Conservation (phyloP, 768 basidiomycete genomes). For the Boletus subparvulus region DNA sequence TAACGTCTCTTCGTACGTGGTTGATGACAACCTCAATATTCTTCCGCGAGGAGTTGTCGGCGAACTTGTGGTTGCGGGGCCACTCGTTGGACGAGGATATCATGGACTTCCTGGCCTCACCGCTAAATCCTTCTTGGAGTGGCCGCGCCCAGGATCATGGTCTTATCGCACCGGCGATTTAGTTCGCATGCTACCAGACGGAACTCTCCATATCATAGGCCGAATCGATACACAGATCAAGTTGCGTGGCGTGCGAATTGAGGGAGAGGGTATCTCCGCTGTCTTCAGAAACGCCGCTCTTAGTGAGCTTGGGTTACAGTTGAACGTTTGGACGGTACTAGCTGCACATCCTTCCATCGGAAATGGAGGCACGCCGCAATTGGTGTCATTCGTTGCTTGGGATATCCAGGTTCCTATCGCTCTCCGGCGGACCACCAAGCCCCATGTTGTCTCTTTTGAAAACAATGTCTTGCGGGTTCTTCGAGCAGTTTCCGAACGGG, state of each 20-base stretch:
- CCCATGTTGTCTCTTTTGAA: constrained; percentile 29
- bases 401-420: constrained; percentile 36
- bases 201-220: constrained; percentile 48
- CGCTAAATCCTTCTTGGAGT: constrained; percentile 45
- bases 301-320: constrained; percentile 16
- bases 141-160: constrained; percentile 40
- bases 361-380: constrained; percentile 34
- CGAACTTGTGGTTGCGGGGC: constrained; percentile 51
- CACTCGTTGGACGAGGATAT: constrained; percentile 51
- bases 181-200: constrained; percentile 50
- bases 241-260: constrained; percentile 53
- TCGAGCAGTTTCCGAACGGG: constrained; percentile 36
- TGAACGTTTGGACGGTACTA: constrained; percentile 45
- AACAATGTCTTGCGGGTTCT: constrained; percentile 31
- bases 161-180: constrained; percentile 53
- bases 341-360: constrained; percentile 44
- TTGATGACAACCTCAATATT: constrained; percentile 42
- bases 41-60: constrained; percentile 45
- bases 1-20: constrained; percentile 38
- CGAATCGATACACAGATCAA: constrained; percentile 55
- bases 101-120: constrained; percentile 45
- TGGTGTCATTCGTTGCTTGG: constrained; percentile 49
- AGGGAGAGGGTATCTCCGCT: constrained; percentile 50
- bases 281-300: constrained; percentile 32
- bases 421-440: constrained; percentile 36